Conservation (phyloP, 2,329 filamentous ascomycete genomes). For the Pseudogymnoascus sp. region DNA sequence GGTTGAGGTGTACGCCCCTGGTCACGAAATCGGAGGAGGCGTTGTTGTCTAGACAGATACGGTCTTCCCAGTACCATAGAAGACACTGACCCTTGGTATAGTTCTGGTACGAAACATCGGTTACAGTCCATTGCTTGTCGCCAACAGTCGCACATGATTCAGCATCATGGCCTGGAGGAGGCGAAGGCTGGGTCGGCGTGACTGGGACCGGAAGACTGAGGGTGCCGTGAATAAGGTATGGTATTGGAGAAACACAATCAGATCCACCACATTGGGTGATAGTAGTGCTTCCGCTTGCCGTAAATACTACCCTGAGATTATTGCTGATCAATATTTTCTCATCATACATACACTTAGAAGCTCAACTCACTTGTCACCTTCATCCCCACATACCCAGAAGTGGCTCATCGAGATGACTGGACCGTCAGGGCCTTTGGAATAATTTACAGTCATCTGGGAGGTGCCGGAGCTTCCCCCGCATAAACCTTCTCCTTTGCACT, state of each 20-base stretch:
- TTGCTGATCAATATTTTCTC: not conserved
- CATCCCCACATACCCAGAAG: not conserved
- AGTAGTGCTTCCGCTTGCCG: not conserved
- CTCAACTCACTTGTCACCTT: constrained; percentile 1
- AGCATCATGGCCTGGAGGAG: not conserved
- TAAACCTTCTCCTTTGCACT: not conserved
- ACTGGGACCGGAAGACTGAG: not conserved
- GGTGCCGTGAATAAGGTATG: not conserved
- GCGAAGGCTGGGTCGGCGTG: not conserved
- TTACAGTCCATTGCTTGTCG: not conserved
- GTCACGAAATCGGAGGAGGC: not conserved
- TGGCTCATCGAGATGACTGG: not conserved
- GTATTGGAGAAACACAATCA: not conserved
- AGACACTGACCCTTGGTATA: constrained; percentile 2
- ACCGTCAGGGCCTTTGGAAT: not conserved
- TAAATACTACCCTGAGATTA: not conserved
- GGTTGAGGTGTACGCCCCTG: not conserved
- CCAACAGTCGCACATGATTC: not conserved
- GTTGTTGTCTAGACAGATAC: not conserved
- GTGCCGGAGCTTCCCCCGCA: not conserved
- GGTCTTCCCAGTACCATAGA: not conserved
- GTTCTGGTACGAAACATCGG: not conserved
- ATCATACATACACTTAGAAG: not conserved
- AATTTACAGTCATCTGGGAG: not conserved
- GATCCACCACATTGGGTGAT: not conserved